Conservation (phyloP, 1,139 yeast species). For the Nematodospora anomalae region DNA sequence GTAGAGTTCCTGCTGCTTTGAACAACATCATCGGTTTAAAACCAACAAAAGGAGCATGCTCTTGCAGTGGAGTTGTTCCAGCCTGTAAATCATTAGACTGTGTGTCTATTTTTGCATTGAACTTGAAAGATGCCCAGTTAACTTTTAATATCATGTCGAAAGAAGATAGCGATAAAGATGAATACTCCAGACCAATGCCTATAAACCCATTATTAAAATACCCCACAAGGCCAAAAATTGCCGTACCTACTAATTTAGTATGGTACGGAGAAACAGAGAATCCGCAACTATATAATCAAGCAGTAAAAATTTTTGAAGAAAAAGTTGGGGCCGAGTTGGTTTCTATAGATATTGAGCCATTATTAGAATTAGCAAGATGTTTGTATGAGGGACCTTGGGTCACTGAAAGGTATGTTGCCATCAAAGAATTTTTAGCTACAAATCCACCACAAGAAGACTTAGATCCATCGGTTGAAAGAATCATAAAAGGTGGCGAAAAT, state of each 20-base stretch:
- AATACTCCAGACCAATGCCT: conserved; percentile 77
- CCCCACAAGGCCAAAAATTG: conserved; percentile 61
- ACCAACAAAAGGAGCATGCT: conserved; percentile 86
- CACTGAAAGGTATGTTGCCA: conserved; percentile 87
- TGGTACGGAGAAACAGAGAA: conserved; percentile 86
- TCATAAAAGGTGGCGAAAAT: conserved; percentile 74
- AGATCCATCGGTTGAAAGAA: conserved; percentile 80
- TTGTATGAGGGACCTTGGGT: conserved; percentile 99
- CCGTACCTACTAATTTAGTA: conserved; percentile 66
- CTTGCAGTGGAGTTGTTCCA: conserved; percentile 91
- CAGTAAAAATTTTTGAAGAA: conserved; percentile 54
- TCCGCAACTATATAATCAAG: conserved; percentile 61
- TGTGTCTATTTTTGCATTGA: conserved; percentile 79
- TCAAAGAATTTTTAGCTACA: conserved; percentile 67
- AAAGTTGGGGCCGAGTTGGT: conserved; percentile 58
- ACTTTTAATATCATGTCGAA: conserved; percentile 69
- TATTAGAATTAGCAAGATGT: conserved; percentile 81
- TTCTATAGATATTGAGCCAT: conserved; percentile 67
- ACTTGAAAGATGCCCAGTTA: conserved; percentile 78
- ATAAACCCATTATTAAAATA: conserved; percentile 60
- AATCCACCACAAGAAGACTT: conserved; percentile 69
- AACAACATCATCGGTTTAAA: conserved; percentile 89
- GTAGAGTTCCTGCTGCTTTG: conserved; percentile 95
- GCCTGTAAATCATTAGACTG: conserved; percentile 95
- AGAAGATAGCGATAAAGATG: conserved; percentile 71